These are phyloP conservation scores for Colletotrichum caudatum DNA, from an alignment of 2,329 filamentous ascomycete species.

Conservation along the genomic window DNA sequence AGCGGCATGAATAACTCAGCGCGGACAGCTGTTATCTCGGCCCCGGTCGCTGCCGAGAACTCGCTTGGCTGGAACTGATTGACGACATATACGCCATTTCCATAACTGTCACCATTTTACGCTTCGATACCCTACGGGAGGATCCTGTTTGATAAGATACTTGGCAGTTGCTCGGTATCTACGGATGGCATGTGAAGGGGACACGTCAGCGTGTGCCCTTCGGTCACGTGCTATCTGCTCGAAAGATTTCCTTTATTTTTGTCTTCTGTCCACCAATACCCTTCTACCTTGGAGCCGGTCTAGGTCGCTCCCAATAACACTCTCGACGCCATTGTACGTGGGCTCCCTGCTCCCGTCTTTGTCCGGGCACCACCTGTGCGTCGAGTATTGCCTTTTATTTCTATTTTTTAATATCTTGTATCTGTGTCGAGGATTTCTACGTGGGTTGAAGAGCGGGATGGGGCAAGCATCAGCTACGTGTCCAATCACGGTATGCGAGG, in stretches of 20 bases:
- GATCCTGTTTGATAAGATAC: slow-evolving; percentile 39
- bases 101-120: slow-evolving; percentile 37
- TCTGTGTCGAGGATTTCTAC: slow-evolving; percentile 35
- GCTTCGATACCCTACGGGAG: slow-evolving; percentile 44
- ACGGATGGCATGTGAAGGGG: slow-evolving; percentile 35
- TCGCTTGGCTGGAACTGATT: slow-evolving; percentile 93
- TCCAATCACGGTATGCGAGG: slow-evolving; percentile 29
- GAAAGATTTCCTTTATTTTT: slow-evolving; percentile 34
- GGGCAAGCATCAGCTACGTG: slow-evolving; percentile 17
- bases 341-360: not conserved
- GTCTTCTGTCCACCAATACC: slow-evolving; percentile 29
- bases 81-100: slow-evolving; percentile 49
- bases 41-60: slow-evolving; percentile 92
- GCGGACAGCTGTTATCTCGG: slow-evolving; percentile 79
- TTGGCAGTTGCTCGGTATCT: slow-evolving; percentile 32
- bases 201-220: slow-evolving; percentile 21
- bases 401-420: slow-evolving; percentile 40
- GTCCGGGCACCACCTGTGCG: not conserved
- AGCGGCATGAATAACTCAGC: slow-evolving; percentile 66
- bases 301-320: slow-evolving; percentile 21
- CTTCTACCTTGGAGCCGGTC: slow-evolving; percentile 23
- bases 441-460: slow-evolving; percentile 22
- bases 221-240: slow-evolving; percentile 36
- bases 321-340: slow-evolving; percentile 9
- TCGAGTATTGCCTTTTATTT: slow-evolving; percentile 12